Base-by-base conservation (phyloP, 2,329 filamentous ascomycete species). In the Thermochaetoides dissita region DNA sequence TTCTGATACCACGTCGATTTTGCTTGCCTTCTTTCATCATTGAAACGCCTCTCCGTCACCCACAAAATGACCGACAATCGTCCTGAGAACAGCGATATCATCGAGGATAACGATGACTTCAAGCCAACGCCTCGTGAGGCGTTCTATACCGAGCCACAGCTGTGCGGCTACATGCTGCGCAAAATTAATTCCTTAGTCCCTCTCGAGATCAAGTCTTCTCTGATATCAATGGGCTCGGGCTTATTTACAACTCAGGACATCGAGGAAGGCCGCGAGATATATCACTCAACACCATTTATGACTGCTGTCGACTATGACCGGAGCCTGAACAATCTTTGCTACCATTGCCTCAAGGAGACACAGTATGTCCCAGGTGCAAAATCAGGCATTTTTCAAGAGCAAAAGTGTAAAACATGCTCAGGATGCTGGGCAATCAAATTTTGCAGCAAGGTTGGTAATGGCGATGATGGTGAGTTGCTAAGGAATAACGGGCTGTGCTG, bases 391-490 rank as follows among this genome's bases (percentile, higher is more conserved):
- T n/a, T n/a, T n/a, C n/a, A n/a, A n/a, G n/a, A n/a, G n/a, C n/a
- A n/a, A n/a, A n/a, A n/a, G n/a, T n/a, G n/a, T n/a, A 46, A 44
- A 17, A 29, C 42, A 9, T 59, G 57, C 40, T 37, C 40, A 2
- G 50, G 46, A 2, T 60, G 57, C 50, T 47, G 40, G 17, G 42
- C 47, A 9, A 52, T 50, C 3, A 43, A 49, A 7, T 59, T 57
- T 40, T 59, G 57, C 45, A 54, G 51, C 24, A 54, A 51, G 51
- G 55, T 58, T 37, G 24, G 45, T 39, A 8, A n/a, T n/a, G n/a
- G n/a, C n/a, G n/a, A n/a, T n/a, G n/a, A n/a, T n/a, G n/a, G n/a
- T n/a, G n/a, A n/a, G 3, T 8, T 6, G n/a, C 3, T n/a, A 31
- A 30, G 11, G n/a, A 34, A 24, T 2, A 4, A 30, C 9, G 10